phyloP scores from a whole-genome alignment of 257 asterid genomes.

The Cruciata laevipes region DNA sequence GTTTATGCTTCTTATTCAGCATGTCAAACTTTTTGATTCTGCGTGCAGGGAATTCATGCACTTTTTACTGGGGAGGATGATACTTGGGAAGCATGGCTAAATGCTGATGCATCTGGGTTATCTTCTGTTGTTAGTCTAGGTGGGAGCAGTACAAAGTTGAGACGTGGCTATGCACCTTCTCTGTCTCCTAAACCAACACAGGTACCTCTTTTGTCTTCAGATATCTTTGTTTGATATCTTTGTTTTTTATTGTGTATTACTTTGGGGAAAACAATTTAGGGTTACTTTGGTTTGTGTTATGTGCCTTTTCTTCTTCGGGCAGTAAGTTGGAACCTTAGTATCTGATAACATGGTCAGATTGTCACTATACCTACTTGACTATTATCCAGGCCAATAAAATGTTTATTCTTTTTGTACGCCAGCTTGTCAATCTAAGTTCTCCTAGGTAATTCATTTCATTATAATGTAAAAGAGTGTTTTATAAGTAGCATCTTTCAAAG shows the following conservation, averaged over 20 bases:
- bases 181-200: slow-evolving; percentile 84
- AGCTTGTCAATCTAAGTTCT: neutral
- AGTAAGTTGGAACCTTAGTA: neutral
- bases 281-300: neutral
- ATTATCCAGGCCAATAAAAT: neutral
- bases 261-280: neutral
- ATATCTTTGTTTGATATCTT: neutral
- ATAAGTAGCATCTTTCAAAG: neutral
- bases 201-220: slow-evolving; percentile 28
- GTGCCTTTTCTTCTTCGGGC: neutral
- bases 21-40: slow-evolving; percentile 11
- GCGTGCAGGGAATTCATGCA: slow-evolving; percentile 70
- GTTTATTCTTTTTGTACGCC: neutral
- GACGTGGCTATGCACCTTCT: slow-evolving; percentile 93
- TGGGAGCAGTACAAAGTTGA: slow-evolving; percentile 52
- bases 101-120: slow-evolving; percentile 66
- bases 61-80: slow-evolving; percentile 96
- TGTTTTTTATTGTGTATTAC: neutral
- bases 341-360: neutral
- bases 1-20: slow-evolving; percentile 5
- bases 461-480: neutral
- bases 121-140: slow-evolving; percentile 43
- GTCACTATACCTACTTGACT: neutral
- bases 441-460: neutral
- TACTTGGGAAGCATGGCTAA: slow-evolving; percentile 98